A percentile compares a stretch with the other conserved stretches of the same genome.
These are phyloP conservation scores for Colletotrichum plurivorum DNA, from an alignment of 2,329 filamentous ascomycete genomes.

Conservation along the genomic window DNA sequence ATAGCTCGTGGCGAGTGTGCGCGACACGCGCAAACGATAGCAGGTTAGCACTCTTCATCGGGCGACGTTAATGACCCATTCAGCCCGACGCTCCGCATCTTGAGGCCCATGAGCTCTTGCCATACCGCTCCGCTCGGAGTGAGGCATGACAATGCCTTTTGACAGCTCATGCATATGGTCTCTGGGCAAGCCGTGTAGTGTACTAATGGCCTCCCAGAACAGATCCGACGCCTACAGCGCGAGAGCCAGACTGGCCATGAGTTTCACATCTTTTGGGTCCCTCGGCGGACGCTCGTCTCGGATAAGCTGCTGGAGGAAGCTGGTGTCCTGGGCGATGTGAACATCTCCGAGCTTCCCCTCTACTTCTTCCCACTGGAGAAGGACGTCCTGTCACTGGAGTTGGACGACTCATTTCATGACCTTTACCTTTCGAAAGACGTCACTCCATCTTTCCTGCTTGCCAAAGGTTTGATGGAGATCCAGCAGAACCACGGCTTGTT, in stretches of 20 bases:
- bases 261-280: conserved; percentile 97
- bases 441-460: conserved; percentile 89
- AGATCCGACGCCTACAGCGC: conserved; percentile 90
- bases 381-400: conserved; percentile 90
- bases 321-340: conserved; percentile 93
- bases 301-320: conserved; percentile 93
- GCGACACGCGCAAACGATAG: conserved; percentile 85
- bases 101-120: neutral
- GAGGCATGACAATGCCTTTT: conserved; percentile 61
- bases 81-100: neutral
- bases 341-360: conserved; percentile 86
- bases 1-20: conserved; percentile 92
- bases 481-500: conserved; percentile 95
- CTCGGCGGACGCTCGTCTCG: conserved; percentile 90
- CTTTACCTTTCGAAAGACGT: conserved; percentile 92
- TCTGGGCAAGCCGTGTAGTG: conserved; percentile 55
- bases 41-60: conserved; percentile 73
- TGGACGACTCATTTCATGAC: conserved; percentile 89
- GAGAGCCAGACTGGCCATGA: conserved; percentile 94
- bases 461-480: conserved; percentile 93
- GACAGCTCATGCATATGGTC: conserved; percentile 35
- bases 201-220: conserved; percentile 68
- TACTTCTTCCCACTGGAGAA: conserved; percentile 93
- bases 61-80: neutral
- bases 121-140: neutral